phyloP scores from a whole-genome alignment of 2,329 filamentous ascomycete species.

The Talaromyces islandicus region DNA sequence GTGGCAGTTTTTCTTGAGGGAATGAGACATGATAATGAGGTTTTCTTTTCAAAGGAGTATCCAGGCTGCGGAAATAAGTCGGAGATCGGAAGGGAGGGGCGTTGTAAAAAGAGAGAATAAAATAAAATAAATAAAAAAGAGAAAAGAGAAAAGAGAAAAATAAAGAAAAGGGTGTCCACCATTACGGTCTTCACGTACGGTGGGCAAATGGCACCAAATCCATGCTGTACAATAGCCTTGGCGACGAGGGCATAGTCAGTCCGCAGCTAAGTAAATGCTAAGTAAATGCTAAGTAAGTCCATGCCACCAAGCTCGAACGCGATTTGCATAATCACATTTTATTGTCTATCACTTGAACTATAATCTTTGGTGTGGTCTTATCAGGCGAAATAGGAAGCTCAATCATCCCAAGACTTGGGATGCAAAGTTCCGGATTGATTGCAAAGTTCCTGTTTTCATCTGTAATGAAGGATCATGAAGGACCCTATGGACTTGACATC shows the following conservation, averaged over 20 bases:
- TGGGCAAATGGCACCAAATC: not conserved
- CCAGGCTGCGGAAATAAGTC: not conserved
- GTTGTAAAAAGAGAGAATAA: not conserved
- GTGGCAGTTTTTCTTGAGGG: no score
- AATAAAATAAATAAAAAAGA: no score
- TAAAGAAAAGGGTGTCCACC: not conserved
- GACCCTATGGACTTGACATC: not conserved
- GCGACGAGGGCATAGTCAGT: not conserved
- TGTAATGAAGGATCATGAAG: not conserved
- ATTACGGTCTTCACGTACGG: not conserved
- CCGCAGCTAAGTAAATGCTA: no score
- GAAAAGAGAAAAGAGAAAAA: no score
- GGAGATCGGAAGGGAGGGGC: no score
- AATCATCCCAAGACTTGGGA: conserved; percentile 4
- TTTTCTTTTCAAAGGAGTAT: not conserved
- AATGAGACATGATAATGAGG: no score
- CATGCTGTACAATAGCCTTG: conserved; percentile 1
- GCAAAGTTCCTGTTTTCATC: not conserved
- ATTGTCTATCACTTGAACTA: not conserved
- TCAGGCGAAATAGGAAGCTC: conserved; percentile 2
- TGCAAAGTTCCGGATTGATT: conserved; percentile 8
- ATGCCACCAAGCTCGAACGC: conserved; percentile 1
- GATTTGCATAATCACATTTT: not conserved
- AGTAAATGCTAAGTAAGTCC: no score
- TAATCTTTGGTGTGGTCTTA: not conserved